Evolutionary conservation across 148 eudicot genomes (phyloP).

Genomic region (Cornus florida): DNA sequence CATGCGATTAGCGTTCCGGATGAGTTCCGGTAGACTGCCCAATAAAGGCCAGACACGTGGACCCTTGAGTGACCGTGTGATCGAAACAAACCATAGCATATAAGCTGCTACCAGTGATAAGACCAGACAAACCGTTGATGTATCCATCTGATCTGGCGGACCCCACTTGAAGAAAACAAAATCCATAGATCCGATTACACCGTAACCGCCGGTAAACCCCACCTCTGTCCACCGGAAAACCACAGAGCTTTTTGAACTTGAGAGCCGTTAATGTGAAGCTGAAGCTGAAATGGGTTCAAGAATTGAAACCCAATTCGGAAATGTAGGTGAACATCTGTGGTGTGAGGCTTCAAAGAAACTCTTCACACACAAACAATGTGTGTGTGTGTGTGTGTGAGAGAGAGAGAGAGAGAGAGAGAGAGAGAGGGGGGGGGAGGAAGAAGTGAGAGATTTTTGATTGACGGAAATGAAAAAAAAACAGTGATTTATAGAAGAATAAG

Average conservation of each 20-base stretch:
- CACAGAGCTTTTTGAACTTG: not conserved
- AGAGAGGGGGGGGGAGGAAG: slow-evolving; percentile 22
- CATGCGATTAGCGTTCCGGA: slow-evolving; percentile 59
- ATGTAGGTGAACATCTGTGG: not conserved
- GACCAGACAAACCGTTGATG: slow-evolving; percentile 38
- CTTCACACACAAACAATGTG: not conserved
- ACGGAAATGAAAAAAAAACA: slow-evolving; percentile 19
- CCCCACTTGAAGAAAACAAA: not conserved
- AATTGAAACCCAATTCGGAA: not conserved
- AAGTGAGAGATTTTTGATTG: slow-evolving; percentile 12
- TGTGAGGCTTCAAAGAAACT: not conserved
- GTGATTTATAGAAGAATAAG: slow-evolving; percentile 26
- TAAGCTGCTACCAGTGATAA: slow-evolving; percentile 45
- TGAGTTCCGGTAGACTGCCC: slow-evolving; percentile 79
- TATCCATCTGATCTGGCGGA: slow-evolving; percentile 40
- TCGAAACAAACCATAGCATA: slow-evolving; percentile 62
- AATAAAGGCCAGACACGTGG: slow-evolving; percentile 85
- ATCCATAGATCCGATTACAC: not conserved
- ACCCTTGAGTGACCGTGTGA: slow-evolving; percentile 49
- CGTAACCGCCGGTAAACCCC: not conserved
- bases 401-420: slow-evolving; percentile 1
- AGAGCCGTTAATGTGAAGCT: not conserved
- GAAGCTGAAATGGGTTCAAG: not conserved
- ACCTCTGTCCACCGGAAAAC: not conserved
- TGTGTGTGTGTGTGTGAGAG: not conserved